phyloP scores from a whole-genome alignment of 768 basidiomycete species.

The Mrakia hoshinonis region DNA sequence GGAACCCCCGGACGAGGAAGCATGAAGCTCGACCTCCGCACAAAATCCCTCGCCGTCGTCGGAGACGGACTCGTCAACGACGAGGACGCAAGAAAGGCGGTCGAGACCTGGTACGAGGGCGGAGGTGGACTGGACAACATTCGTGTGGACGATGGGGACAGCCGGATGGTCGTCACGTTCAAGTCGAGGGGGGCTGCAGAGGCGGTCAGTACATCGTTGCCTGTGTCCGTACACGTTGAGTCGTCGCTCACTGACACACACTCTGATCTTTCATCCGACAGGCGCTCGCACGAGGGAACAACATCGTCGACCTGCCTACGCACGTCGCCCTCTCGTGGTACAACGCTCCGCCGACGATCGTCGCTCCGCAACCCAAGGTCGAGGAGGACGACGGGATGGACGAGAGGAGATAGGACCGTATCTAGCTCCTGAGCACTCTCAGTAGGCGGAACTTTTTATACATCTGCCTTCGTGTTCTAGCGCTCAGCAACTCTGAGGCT shows the following conservation, averaged over 20 bases:
- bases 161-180: slow-evolving; percentile 57
- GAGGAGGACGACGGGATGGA: no score
- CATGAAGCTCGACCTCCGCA: slow-evolving; percentile 24
- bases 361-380: neutral
- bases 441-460: no score
- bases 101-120: slow-evolving; percentile 79
- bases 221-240: neutral
- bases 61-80: slow-evolving; percentile 18
- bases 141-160: slow-evolving; percentile 51
- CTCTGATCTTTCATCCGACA: neutral
- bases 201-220: slow-evolving; percentile 48
- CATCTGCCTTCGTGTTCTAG: no score
- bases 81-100: slow-evolving; percentile 42
- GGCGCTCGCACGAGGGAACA: slow-evolving; percentile 23
- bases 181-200: slow-evolving; percentile 65
- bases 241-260: neutral
- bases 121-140: slow-evolving; percentile 63
- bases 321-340: slow-evolving; percentile 20
- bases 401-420: no score
- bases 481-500: no score
- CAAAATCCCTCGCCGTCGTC: slow-evolving; percentile 19
- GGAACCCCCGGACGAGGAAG: neutral
- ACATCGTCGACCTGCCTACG: slow-evolving; percentile 21
- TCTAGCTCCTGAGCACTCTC: no score
- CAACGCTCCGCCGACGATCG: slow-evolving; percentile 23